phyloP scores from a whole-genome alignment of 2,329 filamentous ascomycete genomes.

The Aspergillus sp. region DNA sequence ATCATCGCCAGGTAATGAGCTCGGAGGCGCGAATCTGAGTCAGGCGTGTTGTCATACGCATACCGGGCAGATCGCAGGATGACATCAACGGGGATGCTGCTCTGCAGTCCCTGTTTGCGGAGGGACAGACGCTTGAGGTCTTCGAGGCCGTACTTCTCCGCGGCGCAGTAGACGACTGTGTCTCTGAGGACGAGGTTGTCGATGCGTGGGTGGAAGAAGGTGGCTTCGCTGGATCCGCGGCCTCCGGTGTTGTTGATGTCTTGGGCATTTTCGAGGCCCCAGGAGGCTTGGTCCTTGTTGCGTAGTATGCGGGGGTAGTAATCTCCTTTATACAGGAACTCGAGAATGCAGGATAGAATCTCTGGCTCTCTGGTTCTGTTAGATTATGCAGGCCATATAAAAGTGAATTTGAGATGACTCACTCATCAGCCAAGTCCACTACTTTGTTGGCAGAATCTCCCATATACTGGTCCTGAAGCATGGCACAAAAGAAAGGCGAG shows the following conservation, averaged over 20 bases:
- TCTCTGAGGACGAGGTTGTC: slow-evolving; percentile 79
- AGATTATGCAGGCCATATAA: slow-evolving; percentile 1
- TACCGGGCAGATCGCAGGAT: slow-evolving; percentile 91
- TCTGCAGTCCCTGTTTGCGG: slow-evolving; percentile 90
- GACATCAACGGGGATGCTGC: slow-evolving; percentile 84
- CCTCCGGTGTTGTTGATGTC: slow-evolving; percentile 52
- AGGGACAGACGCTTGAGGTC: slow-evolving; percentile 88
- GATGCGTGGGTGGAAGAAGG: slow-evolving; percentile 70
- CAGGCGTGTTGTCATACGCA: slow-evolving; percentile 91
- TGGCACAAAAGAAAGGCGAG: slow-evolving; percentile 76
- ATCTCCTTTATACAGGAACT: slow-evolving; percentile 96
- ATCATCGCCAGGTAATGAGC: slow-evolving; percentile 97
- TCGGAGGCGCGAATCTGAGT: slow-evolving; percentile 86
- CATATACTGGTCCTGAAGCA: slow-evolving; percentile 67
- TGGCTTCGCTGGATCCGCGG: slow-evolving; percentile 65
- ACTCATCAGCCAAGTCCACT: slow-evolving; percentile 67
- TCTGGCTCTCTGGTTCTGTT: slow-evolving; percentile 67
- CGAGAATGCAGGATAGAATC: slow-evolving; percentile 87
- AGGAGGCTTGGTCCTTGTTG: slow-evolving; percentile 80
- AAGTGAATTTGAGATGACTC: slow-evolving; percentile 6
- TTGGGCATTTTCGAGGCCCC: slow-evolving; percentile 75
- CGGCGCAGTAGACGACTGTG: slow-evolving; percentile 90
- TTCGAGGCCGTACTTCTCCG: slow-evolving; percentile 84
- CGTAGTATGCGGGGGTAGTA: slow-evolving; percentile 87
- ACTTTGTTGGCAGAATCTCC: slow-evolving; percentile 68